Evolutionary conservation across 176 grass and related monocot species (phyloP).

Genomic region (Oryza brachyantha): DNA sequence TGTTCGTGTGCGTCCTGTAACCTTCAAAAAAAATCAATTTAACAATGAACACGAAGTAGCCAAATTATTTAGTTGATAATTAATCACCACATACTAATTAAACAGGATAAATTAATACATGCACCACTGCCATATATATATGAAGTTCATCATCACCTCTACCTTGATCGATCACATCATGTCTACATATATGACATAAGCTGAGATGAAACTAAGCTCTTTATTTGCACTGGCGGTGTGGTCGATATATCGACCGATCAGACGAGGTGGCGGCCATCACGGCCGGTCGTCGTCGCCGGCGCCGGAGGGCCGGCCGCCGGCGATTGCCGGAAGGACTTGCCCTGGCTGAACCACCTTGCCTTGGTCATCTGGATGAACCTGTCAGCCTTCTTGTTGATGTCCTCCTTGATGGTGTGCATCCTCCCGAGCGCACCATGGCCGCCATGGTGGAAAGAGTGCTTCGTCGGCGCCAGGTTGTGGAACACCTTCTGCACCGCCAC

Average conservation of each 20-base stretch:
- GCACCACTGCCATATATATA: background rate
- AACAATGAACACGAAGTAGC: background rate
- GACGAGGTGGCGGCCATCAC: background rate
- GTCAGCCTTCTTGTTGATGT: constrained; percentile 26
- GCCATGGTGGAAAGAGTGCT: background rate
- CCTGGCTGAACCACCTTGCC: background rate
- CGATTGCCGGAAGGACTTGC: background rate
- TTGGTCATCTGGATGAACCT: constrained; percentile 26
- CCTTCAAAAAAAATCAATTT: too few species aligned
- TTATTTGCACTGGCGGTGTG: background rate
- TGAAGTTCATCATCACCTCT: background rate
- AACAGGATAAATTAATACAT: background rate
- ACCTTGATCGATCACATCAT: background rate
- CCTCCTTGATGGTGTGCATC: background rate
- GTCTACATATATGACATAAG: background rate
- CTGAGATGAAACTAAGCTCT: background rate
- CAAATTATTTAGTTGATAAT: background rate
- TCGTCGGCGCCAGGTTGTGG: background rate
- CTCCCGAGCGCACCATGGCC: background rate
- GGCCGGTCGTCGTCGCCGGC: background rate
- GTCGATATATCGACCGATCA: background rate
- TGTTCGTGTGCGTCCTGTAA: too few species aligned
- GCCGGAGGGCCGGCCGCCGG: too few species aligned
- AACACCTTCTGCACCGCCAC: constrained; percentile 36
- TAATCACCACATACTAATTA: background rate